These are phyloP conservation scores for Corchorus olitorius DNA, from an alignment of 345 rosid genomes.

Conservation along the genomic window DNA sequence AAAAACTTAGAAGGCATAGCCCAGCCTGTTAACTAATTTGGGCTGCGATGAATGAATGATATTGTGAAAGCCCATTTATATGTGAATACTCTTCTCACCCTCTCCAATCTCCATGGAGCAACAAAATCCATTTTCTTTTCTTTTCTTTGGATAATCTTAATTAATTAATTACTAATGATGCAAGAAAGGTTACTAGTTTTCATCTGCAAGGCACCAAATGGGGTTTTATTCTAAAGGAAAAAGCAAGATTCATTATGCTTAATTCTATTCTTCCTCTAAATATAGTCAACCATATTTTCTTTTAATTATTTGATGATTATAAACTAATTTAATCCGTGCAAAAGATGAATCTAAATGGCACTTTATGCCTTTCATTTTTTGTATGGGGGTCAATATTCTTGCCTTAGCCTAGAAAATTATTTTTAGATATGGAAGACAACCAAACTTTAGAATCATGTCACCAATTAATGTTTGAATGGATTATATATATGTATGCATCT, in stretches of 20 bases:
- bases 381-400: neutral
- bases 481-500: too few species aligned
- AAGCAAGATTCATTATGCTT: neutral
- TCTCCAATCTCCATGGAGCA: too few species aligned
- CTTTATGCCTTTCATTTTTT: constrained; percentile 1
- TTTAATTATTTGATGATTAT: neutral
- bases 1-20: too few species aligned
- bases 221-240: neutral
- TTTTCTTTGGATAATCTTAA: too few species aligned
- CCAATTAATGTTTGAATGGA: too few species aligned
- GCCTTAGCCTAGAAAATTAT: neutral
- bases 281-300: neutral
- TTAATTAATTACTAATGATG: neutral
- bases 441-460: neutral
- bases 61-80: too few species aligned
- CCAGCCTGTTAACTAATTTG: too few species aligned
- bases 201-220: neutral
- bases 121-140: too few species aligned
- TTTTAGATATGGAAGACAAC: neutral
- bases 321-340: neutral
- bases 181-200: too few species aligned
- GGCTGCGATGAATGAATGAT: too few species aligned
- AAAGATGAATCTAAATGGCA: neutral
- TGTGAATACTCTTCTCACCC: too few species aligned
- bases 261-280: neutral